Evolutionary conservation across 139 green algal genomes (phyloP), one percentile per base, ranked within the genome.

Genomic region (Coelastrella sp.): DNA sequence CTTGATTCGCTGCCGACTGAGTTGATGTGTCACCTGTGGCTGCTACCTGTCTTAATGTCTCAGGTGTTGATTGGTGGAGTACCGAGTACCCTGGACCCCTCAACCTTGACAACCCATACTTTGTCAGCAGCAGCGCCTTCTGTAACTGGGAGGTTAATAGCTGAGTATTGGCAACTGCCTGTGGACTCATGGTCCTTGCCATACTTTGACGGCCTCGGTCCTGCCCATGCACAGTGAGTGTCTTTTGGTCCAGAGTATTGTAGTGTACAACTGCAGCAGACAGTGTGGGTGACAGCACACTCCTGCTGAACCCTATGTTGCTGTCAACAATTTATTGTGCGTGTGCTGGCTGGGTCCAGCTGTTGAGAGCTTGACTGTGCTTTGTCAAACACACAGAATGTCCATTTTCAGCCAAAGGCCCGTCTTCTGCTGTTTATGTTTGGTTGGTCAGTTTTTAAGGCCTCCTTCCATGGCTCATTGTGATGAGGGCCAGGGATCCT

Each of bases 141-240:
- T 19, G 35, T 84, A 57, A 84, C 78, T 27, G 78, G 78, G 6
- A 15, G 49, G 10, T 65, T 27, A 49, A 27, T 65, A 7, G 57
- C 57, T 22, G 78, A 84, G 56, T 84, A 84, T 49, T 84, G 78
- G 78, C 78, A 84, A 58, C 78, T 84, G 78, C 57, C 78, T 56
- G 49, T 70, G 8, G 78, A 84, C 78, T 65, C 25, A 12, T 84
- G 78, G 78, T 84, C 78, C 3, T 9, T 84, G 78, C 78, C 78
- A 4, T 65, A 84, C 78, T 84, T 84, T 66, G 78, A 84, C n/a
- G 35, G 7, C 56, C 56, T 84, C 11, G 78, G 78, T 4, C 78
- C 78, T 5, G 12, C 78, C 14, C 78, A 84, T 66, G 35, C 68
- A 76, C 68, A 19, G 68, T 76, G 19, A 25, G 68, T 25, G 4